phyloP scores from a whole-genome alignment of 179 eudicot species.

The Heliamphora pulchella region DNA sequence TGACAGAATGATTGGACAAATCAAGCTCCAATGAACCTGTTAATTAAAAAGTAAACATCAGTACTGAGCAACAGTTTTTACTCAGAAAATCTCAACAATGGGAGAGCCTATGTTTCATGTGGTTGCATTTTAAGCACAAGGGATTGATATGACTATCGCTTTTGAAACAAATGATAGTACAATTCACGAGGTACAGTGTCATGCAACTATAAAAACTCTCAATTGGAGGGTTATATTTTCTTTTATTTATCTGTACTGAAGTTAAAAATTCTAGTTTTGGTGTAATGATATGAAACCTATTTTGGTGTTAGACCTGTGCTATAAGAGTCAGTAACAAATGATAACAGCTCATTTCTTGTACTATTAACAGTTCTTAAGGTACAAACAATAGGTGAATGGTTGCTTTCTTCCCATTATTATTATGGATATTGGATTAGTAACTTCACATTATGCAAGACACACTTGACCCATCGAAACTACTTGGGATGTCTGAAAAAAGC shows the following conservation, averaged over 20 bases:
- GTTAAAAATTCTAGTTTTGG: neutral
- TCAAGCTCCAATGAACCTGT: conserved; percentile 28
- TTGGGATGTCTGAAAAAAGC: too few relatives aligned
- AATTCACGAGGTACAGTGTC: neutral
- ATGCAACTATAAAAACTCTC: neutral
- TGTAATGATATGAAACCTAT: neutral
- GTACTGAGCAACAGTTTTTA: neutral
- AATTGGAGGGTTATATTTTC: neutral
- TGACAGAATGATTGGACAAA: conserved; percentile 13
- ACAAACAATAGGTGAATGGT: too few relatives aligned
- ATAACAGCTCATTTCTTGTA: too few relatives aligned
- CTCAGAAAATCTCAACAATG: neutral
- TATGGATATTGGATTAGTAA: too few relatives aligned
- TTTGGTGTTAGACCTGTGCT: neutral
- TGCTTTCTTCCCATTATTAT: too few relatives aligned
- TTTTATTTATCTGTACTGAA: neutral
- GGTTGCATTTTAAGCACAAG: neutral
- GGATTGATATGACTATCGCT: neutral
- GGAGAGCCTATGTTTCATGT: neutral
- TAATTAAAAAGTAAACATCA: conserved; percentile 5
- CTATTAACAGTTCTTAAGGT: too few relatives aligned
- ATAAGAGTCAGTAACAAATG: too few relatives aligned
- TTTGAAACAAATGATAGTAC: neutral
- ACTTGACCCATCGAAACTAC: too few relatives aligned
- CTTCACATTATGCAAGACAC: too few relatives aligned